Base-by-base conservation (phyloP, 2,329 filamentous ascomycete genomes). In the Colletotrichum incanum region DNA sequence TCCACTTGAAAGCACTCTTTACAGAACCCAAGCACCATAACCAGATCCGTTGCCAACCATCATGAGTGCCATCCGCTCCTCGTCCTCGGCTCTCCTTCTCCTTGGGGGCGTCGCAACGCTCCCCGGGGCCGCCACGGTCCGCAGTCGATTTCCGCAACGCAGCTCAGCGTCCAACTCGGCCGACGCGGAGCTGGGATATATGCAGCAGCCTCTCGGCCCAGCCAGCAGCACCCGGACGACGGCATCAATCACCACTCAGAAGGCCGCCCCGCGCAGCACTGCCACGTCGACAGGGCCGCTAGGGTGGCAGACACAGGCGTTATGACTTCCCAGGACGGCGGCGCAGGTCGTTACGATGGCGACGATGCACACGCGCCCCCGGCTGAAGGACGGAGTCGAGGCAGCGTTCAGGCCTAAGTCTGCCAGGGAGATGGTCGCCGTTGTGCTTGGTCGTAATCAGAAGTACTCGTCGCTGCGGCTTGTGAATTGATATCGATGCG, bases 21-120 rank as follows among this genome's bases (percentile, higher is more conserved):
- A 2, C 20, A 31, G 18, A 28, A 34, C 37, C 7, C n/a, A 50
- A 14, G 34, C 39, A 41, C 45, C 28, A 14, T 18, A 37, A 26
- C 47, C 39, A 11, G 14, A 34, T 28, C 8, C 16, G 11, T 14
- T 11, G 7, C 23, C 37, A 28, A 11, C 16, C 14, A 69, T 41
- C 45, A 73, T 71, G 71, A 71, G 67, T 43, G 67, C 58, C 31
- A 61, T 71, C 16, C 54, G 71, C n/a, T 67, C 72, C 18, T 71
- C 72, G 5, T 74, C 75, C 1, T 75, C 75, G 8, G 66, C 72
- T 12, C 73, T 74, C n/a, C 67, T 76, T 55, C 74, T 76, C 45
- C 63, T 76, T 39, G 74, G 75, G 12, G 75, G 75, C 60, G 74
- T 76, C 3, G 74, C 75, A 12, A 73, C 74, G 9, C 72, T 76